Evolutionary conservation across 345 rosid species (phyloP), one percentile per base, ranked within the genome.

Genomic region (Arabis hirsuta): DNA sequence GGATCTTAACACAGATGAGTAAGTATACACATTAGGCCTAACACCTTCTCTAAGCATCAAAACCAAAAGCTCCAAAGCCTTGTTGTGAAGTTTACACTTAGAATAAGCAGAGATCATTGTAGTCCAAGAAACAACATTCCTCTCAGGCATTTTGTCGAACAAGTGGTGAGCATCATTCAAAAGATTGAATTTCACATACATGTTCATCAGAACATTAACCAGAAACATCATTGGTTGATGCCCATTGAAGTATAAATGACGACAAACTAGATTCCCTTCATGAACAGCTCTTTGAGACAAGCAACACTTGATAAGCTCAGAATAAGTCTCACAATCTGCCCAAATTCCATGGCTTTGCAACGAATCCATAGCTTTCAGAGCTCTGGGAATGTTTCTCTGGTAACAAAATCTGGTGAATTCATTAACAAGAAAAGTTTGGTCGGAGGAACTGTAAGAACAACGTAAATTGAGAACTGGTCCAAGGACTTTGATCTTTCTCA

Each of bases 101-200:
- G 88, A 63, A 12, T 76, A 87, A 65, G 88, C 92, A 31, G 91
- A 80, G 29, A 90, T 86, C 74, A 90, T 64, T 0, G 92, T 86
- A n/a, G 96, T 89, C 96, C 96, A 89, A 38, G 96, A 81, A 70
- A 79, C 61, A 76, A 79, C 79, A 38, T 77, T 71, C 57, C 81
- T 76, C 1, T 73, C 45, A 63, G 79, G 73, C 77, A 82, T 73
- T 79, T 67, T 24, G 3, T 79, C 83, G 60, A 79, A 77, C 82
- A 76, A 11, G 7, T 31, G 36, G 75, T 74, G 75, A 5, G 88
- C 90, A 0, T 77, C 80, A 9, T 57, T 71, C 67, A 85, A 66
- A 45, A 87, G 70, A 59, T 73, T 45, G 63, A 87, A 82, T 22
- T 86, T 90, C 0, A 81, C 96, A n/a, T 76, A 84, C 87, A 90